Percentiles rank a stretch among this genome's conserved stretches.
phyloP scores from a whole-genome alignment of 306 rosid genomes.

The Cicer bijugum region DNA sequence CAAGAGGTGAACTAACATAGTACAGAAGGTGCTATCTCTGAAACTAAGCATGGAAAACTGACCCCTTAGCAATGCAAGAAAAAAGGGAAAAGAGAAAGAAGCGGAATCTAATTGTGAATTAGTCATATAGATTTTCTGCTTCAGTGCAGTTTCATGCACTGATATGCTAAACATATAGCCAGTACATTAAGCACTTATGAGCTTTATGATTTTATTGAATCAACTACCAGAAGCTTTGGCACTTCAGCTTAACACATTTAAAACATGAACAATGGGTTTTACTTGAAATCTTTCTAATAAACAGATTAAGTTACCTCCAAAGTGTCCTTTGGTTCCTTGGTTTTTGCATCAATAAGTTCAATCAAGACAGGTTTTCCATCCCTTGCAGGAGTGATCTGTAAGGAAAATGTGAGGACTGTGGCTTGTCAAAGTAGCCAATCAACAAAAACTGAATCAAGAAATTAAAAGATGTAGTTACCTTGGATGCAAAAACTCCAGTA shows the following conservation, averaged over 20 bases:
- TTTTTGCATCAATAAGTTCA: conserved; percentile 96
- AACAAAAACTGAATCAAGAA: conserved; percentile 34
- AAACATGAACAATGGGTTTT: conserved; percentile 1
- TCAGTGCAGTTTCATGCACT: conserved; percentile 24
- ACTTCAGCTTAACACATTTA: conserved; percentile 5
- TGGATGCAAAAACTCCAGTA: conserved; percentile 94
- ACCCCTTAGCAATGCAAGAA: conserved; percentile 7
- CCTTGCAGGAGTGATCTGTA: conserved; percentile 96
- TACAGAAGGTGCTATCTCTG: neutral
- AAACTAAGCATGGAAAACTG: conserved; percentile 6
- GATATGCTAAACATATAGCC: conserved; percentile 6
- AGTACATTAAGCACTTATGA: conserved; percentile 8
- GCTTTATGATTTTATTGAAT: conserved; percentile 28
- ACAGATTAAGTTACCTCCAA: conserved; percentile 71
- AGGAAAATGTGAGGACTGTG: conserved; percentile 31
- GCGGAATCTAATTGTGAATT: conserved; percentile 8
- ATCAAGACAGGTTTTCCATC: conserved; percentile 92
- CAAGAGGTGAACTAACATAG: neutral
- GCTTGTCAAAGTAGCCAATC: conserved; percentile 32
- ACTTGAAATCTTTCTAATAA: conserved; percentile 3
- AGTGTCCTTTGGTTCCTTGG: conserved; percentile 86
- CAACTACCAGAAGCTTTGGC: conserved; percentile 8
- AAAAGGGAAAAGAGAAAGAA: neutral
- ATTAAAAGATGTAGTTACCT: conserved; percentile 61
- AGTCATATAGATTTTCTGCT: conserved; percentile 22